Conservation (phyloP, 78 protist genomes). For the Dictyostelium firmibasis region DNA sequence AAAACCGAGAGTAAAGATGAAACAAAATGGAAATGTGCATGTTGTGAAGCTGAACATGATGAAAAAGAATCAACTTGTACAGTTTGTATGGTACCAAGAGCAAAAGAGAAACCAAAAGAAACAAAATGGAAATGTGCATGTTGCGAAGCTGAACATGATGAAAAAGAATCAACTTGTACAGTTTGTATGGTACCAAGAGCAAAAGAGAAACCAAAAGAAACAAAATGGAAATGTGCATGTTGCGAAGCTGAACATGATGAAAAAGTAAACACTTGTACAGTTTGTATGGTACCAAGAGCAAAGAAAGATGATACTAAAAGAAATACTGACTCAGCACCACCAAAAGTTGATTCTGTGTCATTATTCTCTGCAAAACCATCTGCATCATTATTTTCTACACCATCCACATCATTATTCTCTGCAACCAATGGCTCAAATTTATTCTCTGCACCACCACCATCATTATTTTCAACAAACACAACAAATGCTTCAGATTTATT, state of each 20-base stretch:
- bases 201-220: neutral
- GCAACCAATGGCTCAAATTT: neutral
- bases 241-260: neutral
- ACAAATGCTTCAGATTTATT: neutral
- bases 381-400: neutral
- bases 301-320: neutral
- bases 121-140: neutral
- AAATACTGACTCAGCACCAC: neutral
- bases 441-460: neutral
- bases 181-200: constrained; percentile 13
- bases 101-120: neutral
- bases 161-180: neutral
- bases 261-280: neutral
- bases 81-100: neutral
- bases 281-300: constrained; percentile 11
- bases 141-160: constrained; percentile 6
- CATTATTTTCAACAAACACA: constrained; percentile 1
- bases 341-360: neutral
- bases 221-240: neutral
- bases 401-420: neutral
- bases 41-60: neutral
- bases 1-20: neutral
- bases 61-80: neutral
- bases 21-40: neutral
- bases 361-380: neutral